phyloP scores from a whole-genome alignment of 139 green algal genomes.

The Monoraphidium neglectum region DNA sequence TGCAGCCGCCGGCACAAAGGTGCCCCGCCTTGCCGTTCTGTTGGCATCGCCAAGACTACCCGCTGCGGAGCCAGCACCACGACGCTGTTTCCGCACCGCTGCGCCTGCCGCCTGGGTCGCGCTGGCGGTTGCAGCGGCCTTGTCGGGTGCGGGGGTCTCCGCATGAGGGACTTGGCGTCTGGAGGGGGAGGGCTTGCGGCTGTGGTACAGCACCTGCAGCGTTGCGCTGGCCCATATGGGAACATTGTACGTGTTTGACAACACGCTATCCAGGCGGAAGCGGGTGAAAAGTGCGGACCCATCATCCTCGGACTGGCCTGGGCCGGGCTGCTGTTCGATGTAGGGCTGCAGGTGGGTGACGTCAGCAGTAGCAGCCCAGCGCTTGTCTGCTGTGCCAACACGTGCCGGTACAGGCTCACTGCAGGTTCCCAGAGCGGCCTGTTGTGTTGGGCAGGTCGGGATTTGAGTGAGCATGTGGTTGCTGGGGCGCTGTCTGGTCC shows the following conservation, averaged over 20 bases:
- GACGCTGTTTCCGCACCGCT: no score
- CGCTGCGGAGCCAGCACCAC: no score
- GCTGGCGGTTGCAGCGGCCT: no score
- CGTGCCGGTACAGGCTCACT: conserved; percentile 22
- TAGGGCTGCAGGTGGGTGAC: conserved; percentile 8
- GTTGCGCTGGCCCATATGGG: neutral
- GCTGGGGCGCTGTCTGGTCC: no score
- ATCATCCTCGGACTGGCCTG: no score
- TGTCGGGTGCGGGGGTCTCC: no score
- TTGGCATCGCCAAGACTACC: no score
- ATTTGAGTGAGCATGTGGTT: neutral
- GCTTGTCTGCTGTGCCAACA: conserved; percentile 1
- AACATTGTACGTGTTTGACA: conserved; percentile 23
- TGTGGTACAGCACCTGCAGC: neutral
- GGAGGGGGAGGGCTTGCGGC: neutral
- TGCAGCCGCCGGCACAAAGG: no score
- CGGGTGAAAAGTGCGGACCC: neutral
- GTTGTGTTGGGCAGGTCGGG: neutral
- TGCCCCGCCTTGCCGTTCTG: no score
- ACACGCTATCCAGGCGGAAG: conserved; percentile 12
- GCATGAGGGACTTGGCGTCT: neutral
- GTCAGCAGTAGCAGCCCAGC: conserved; percentile 2
- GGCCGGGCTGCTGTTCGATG: neutral
- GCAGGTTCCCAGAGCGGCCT: conserved; percentile 23
- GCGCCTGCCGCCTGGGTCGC: no score